Evolutionary conservation across 352 stramenopile species (phyloP), one percentile per base, ranked within the genome.

Genomic region (Globisporangium iwayamae): DNA sequence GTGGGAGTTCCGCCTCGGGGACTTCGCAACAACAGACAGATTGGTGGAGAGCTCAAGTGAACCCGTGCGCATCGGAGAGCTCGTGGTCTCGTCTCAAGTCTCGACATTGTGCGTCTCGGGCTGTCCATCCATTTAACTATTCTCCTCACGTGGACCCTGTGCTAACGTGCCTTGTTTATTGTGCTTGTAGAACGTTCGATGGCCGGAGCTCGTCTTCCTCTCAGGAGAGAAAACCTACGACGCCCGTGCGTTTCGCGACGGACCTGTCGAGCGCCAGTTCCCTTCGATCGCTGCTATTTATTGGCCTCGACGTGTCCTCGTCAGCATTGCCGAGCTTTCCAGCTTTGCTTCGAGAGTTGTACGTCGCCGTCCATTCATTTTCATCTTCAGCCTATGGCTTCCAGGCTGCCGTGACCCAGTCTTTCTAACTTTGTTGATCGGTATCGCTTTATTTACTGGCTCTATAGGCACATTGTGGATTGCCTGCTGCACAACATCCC

Each of bases 301-400:
- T 73, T 64, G 74, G 74, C 13, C 53, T 81, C 36, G 64, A 79
- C 56, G 36, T 81, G 47, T 61, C 63, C 1, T 62, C 70, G 41
- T 10, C 63, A 13, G 41, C 56, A 38, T 52, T 81, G 1, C 71
- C 71, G 3, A 30, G n/a, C 28, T 61, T 77, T 3, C 71, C 74
- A 7, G 7, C 16, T 1, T 71, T 69, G 16, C 57, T 81, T 13
- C 56, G 16, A 5, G 41, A 67, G 2, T 47, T 79, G 51, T 66
- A 60, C 22, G 60, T 50, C 18, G 20, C 18, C 11, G 22, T 18
- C 13, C 18, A 30, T 32, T 46, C 32, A 36, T 36, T 8, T 36
- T 36, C 25, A 28, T 28, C 25, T 39, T 41, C 36, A 41, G 36
- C 2, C 36, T 11, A 11, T 4, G 36, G 36, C 32, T 36, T 6